Evolutionary conservation across 169 alveolate genomes (phyloP), one percentile per base, ranked within the genome.

Genomic region (Eimeria praecox): DNA sequence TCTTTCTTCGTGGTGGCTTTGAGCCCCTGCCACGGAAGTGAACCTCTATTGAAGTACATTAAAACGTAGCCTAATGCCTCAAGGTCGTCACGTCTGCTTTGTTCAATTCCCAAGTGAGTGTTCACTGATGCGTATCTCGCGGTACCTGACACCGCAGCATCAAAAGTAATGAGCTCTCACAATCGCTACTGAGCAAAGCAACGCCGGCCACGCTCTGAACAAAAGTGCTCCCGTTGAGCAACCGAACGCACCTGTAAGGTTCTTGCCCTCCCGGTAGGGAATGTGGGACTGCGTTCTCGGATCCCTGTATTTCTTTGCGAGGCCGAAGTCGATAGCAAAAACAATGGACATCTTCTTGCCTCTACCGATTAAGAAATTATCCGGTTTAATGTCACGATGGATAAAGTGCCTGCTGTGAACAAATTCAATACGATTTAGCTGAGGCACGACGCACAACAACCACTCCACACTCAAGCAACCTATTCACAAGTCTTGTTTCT

Each of bases 41-140:
- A 97, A 54, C 99, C 99, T 87, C 99, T 98, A 93, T 99, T 98
- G 97, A 99, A 99, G 98, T 99, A 99, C 98, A 99, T 98, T 78
- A 99, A 98, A 24, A 99, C 99, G 97, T 99, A 99, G 20, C 99
- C 99, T 30, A 99, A 97, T 71, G 99, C 99, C 97, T 99, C 99
- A 91, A 99, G 97, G 97, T 99, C 99, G 96, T 99, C 99, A 83
- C 99, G 98, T 89, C 99, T 95, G 85, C 96, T 86, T 30, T 91
- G 95, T 71, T 95, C 97, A 77, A 99, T 99, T 66, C 99, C 99
- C 97, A 99, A 97, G 97, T 99, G 99, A 33, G 99, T 99, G 97
- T 99, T 99, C 59, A 99, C 98, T 44, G 99, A 98, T 22, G 99
- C 99, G 95, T 99, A 99, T 75, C 99, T 97, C 44, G 99, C 99